Evolutionary conservation across 2,329 filamentous ascomycete genomes (phyloP).

Genomic region (Penicillium oxalicum): DNA sequence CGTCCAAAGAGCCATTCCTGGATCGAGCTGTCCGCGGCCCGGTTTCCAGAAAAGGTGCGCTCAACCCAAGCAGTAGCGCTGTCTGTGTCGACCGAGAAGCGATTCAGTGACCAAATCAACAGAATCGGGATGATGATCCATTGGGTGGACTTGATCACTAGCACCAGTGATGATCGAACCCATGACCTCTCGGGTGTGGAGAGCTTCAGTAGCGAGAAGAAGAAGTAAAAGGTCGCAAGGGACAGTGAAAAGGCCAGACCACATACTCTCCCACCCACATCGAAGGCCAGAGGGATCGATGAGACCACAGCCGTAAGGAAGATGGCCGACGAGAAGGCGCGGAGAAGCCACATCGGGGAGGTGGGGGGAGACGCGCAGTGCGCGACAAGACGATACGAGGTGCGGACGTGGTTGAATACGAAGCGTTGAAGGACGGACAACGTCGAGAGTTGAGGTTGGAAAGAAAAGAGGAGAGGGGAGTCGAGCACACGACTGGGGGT

Average conservation of each 20-base stretch:
- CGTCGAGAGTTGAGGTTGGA: slow-evolving; percentile 3
- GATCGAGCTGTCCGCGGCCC: slow-evolving; percentile 59
- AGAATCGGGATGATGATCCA: slow-evolving; percentile 80
- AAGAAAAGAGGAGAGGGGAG: slow-evolving; percentile 5
- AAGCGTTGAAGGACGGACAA: slow-evolving; percentile 1
- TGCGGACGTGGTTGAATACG: not conserved
- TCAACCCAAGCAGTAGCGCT: slow-evolving; percentile 67
- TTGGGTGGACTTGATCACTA: slow-evolving; percentile 68
- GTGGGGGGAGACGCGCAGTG: slow-evolving; percentile 24
- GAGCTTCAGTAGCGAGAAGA: slow-evolving; percentile 75
- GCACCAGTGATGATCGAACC: slow-evolving; percentile 65
- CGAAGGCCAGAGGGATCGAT: slow-evolving; percentile 93
- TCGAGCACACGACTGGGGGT: slow-evolving; percentile 12
- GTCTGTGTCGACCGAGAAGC: slow-evolving; percentile 87
- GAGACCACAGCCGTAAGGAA: slow-evolving; percentile 91
- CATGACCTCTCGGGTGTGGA: slow-evolving; percentile 72
- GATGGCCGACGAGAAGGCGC: slow-evolving; percentile 69
- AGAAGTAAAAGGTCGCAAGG: slow-evolving; percentile 83
- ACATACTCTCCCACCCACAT: slow-evolving; percentile 91
- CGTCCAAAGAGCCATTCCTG: slow-evolving; percentile 84
- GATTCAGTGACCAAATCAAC: slow-evolving; percentile 90
- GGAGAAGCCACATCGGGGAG: slow-evolving; percentile 71
- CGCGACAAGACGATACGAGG: slow-evolving; percentile 9
- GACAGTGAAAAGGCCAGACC: slow-evolving; percentile 89
- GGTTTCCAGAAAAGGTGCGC: slow-evolving; percentile 64